These are phyloP conservation scores for Sporisorium sorghi DNA, from an alignment of 1,284 basidiomycete species.

Conservation along the genomic window DNA sequence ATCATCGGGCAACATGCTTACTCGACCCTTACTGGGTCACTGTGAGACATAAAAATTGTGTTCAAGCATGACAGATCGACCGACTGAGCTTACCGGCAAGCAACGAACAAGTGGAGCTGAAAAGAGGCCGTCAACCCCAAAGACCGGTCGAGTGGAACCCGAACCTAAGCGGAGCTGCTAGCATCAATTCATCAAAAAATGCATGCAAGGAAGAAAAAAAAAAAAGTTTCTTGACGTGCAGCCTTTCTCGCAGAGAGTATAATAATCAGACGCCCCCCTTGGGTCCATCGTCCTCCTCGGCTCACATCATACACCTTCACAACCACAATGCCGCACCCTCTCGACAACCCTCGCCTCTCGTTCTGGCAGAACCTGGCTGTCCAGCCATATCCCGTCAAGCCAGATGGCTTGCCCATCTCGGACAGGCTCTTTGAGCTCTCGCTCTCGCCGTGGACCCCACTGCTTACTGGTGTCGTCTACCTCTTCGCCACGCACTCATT, in stretches of 20 bases:
- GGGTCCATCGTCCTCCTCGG: background rate
- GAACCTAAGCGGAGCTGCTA: background rate
- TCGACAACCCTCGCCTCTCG: constrained; percentile 48
- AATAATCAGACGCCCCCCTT: no score
- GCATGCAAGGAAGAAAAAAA: background rate
- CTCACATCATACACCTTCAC: background rate
- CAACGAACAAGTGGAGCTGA: background rate
- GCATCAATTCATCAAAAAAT: background rate
- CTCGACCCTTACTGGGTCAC: no score
- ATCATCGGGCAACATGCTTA: background rate
- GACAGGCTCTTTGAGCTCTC: constrained; percentile 52
- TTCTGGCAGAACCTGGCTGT: constrained; percentile 31
- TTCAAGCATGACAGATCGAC: background rate
- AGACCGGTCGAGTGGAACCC: constrained; percentile 4
- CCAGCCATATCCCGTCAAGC: constrained; percentile 55
- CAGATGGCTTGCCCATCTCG: constrained; percentile 41
- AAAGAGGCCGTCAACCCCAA: constrained; percentile 7
- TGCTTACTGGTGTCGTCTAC: constrained; percentile 42
- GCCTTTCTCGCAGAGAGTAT: no score
- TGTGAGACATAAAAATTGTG: no score
- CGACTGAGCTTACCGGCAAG: background rate
- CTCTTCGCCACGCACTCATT: constrained; percentile 51
- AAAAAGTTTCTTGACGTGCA: constrained; percentile 10
- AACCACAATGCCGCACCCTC: constrained; percentile 33
- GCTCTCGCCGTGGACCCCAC: constrained; percentile 44